Evolutionary conservation across 2,329 filamentous ascomycete genomes (phyloP), one percentile per base, ranked within the genome.

Genomic region (Clathrospora elynae): DNA sequence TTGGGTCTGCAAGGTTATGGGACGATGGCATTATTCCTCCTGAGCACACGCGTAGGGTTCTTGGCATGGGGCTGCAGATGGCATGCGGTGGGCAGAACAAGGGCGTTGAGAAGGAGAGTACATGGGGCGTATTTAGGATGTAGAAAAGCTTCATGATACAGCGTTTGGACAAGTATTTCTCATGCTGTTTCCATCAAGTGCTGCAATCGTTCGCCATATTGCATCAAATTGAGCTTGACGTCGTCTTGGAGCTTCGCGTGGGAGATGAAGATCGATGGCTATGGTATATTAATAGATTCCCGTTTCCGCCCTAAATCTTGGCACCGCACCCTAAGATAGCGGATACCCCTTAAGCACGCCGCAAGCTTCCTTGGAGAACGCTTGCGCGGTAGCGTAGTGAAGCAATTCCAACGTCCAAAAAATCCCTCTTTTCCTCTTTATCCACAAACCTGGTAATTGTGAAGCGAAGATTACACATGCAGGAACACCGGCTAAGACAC

Each of bases 1-100:
- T 90, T 71, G 93, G 90, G 1, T 90, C 86, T 20, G 92, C 93
- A 4, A 80, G 92, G 50, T 72, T 97, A 59, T 99, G 93, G 93
- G 92, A 78, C 49, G 75, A 78, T 59, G 76, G 76, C 4, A 70
- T 79, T 12, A 78, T 78, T 35, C 73, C 74, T 22, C 76, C 76
- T 0, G 69, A 68, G 41, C 75, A 78, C 53, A 78, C 76, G 17
- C 66, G 76, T 42, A 55, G 66, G 22, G 74, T 77, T n/a, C 53
- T 78, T 22, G 76, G 75, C 1, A 68, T 78, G 67, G 74, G 75
- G 1, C 46, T 78, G 55, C 64, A 73, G 48, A 74, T 74, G 49
- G 75, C 75, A 12, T 59, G 75, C 59, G 67, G 74, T 49, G 68
- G 66, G 4, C 62, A 68, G 43, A 64, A 64, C 44, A 43, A 53